A percentile compares a stretch with the other conserved stretches of the same genome.
phyloP scores from a whole-genome alignment of 306 rosid species.

The Rosa persica region DNA sequence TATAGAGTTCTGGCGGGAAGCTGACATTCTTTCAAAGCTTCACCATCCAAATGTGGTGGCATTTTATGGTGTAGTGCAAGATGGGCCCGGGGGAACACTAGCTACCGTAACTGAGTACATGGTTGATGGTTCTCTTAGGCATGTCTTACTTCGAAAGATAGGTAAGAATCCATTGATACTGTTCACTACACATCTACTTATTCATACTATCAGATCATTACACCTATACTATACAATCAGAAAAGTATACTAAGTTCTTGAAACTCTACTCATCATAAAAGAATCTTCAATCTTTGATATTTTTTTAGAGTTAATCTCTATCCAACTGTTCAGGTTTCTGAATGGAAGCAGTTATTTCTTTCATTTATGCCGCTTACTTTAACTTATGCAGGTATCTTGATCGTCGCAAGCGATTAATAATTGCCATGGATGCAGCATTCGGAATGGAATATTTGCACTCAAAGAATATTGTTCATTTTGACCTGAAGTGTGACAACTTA shows the following conservation, averaged over 20 bases:
- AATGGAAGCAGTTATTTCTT: not conserved
- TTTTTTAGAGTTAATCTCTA: not conserved
- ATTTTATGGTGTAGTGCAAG: constrained; percentile 89
- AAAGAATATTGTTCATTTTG: constrained; percentile 84
- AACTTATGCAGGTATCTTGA: constrained; percentile 70
- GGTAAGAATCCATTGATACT: constrained; percentile 41
- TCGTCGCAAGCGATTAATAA: constrained; percentile 79
- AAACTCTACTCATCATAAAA: not conserved
- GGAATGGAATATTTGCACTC: constrained; percentile 95
- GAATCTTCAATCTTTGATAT: not conserved
- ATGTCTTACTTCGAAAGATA: constrained; percentile 85
- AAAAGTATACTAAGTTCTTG: not conserved
- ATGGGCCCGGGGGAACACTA: constrained; percentile 84
- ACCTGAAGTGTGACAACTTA: constrained; percentile 88
- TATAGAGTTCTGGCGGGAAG: constrained; percentile 89
- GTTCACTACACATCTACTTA: not conserved
- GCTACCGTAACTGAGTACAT: constrained; percentile 86
- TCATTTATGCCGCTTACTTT: constrained; percentile 1
- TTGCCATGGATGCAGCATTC: constrained; percentile 94
- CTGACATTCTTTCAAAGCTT: constrained; percentile 89
- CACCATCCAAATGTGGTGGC: constrained; percentile 96
- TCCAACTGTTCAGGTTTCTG: not conserved
- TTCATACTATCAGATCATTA: not conserved
- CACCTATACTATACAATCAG: not conserved
- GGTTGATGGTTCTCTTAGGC: constrained; percentile 92